phyloP scores from a whole-genome alignment of 2,329 filamentous ascomycete species.

The Cyphellophora europaea region DNA sequence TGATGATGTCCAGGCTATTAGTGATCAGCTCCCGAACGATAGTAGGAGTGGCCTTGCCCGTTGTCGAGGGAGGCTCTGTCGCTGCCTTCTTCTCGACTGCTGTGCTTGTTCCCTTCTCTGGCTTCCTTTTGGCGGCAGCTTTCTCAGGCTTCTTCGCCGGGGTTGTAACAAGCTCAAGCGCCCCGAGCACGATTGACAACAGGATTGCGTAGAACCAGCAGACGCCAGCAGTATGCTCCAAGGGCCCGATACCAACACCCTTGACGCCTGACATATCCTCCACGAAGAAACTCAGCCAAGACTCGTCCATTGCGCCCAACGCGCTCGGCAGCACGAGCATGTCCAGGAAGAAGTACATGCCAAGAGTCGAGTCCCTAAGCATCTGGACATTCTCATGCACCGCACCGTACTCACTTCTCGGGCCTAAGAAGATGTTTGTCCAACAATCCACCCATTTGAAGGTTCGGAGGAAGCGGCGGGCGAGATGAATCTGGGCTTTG shows the following conservation, averaged over 20 bases:
- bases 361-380: background rate
- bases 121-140: background rate
- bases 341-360: background rate
- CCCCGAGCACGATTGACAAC: background rate
- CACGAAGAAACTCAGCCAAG: background rate
- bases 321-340: background rate
- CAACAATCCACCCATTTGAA: background rate
- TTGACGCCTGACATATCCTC: background rate
- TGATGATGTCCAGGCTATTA: background rate
- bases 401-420: background rate
- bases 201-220: conserved; percentile 1
- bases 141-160: background rate
- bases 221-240: background rate
- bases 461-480: background rate
- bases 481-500: background rate
- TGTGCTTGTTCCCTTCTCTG: background rate
- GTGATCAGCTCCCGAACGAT: background rate
- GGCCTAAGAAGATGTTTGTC: background rate
- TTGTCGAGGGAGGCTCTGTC: too few relatives aligned
- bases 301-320: background rate
- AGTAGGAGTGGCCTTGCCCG: background rate
- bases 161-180: background rate
- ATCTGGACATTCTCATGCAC: background rate
- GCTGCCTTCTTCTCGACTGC: background rate
- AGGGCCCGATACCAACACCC: background rate